Base-by-base conservation (phyloP, 768 basidiomycete genomes). In the Neoboletus brunneissimus region DNA sequence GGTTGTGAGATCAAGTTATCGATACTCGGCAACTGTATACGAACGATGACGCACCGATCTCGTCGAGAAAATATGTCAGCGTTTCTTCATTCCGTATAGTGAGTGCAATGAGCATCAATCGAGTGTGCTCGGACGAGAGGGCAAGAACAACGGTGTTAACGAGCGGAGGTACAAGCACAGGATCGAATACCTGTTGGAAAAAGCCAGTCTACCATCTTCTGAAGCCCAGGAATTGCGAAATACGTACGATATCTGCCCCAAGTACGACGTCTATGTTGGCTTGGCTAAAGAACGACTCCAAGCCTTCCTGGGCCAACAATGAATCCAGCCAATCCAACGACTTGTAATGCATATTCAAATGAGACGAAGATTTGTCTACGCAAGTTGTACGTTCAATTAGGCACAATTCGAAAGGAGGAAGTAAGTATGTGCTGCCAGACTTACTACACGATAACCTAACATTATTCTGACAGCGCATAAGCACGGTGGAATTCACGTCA, bases 251-350 rank as follows among this genome's bases (percentile, higher is more conserved):
- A 65, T 93, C 90, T 41, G 90, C 85, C 9, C 90, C 89, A 1
- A 93, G 64, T 37, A 92, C 74, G 9, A 91, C 52, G 48, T 88
- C 83, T 2, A 81, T 75, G 7, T 75, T 66, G 20, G 77, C 73
- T 22, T 78, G 71, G 23, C 67, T 54, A 5, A 91, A 61, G 11
- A 74, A 57, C 15, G 53, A 54, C 16, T 45, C 41, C 47, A 58
- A 48, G 10, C 55, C 48, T 23, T 68, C 61, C 22, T 67, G 62
- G 5, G 56, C 40, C 34, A 78, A 74, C n/a, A 82, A 61, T 5
- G 87, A 80, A 55, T 83, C 78, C 11, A 76, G 74, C 90, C 90
- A 92, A 65, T 91, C 87, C 18, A 91, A 67, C n/a, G 72, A 62
- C 20, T 69, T 67, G 55, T 76, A 81, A 18, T 71, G 59, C 18